Conservation (phyloP, 2,329 filamentous ascomycete species). For the Ambrosiella xylebori region DNA sequence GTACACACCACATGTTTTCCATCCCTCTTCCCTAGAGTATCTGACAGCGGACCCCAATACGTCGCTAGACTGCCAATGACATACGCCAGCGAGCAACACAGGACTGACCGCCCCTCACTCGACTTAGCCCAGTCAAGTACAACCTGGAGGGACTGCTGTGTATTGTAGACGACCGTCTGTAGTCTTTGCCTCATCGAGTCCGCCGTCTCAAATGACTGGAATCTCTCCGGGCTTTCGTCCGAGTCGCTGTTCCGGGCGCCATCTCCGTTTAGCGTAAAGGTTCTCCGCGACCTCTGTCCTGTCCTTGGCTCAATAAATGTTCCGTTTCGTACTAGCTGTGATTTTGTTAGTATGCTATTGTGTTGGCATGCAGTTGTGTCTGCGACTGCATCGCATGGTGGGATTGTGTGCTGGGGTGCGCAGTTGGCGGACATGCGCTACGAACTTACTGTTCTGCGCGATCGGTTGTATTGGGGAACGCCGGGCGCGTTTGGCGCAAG, state of each 20-base stretch:
- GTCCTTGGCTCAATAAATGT: slow-evolving; percentile 77
- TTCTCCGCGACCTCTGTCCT: slow-evolving; percentile 64
- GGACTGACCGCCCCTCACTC: slow-evolving; percentile 57
- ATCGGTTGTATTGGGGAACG: neutral
- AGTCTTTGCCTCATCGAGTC: slow-evolving; percentile 22
- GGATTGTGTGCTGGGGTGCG: neutral
- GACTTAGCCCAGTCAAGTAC: slow-evolving; percentile 48
- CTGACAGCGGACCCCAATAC: slow-evolving; percentile 56
- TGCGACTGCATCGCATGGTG: neutral
- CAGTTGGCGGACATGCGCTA: neutral
- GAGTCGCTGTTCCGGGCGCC: slow-evolving; percentile 17
- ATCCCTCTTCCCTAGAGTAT: slow-evolving; percentile 64
- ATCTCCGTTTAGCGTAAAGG: slow-evolving; percentile 48
- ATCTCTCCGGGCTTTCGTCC: slow-evolving; percentile 18
- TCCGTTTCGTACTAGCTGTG: slow-evolving; percentile 59
- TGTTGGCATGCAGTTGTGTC: too few relatives aligned
- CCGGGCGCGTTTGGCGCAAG: neutral
- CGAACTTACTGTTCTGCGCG: neutral
- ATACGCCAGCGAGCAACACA: slow-evolving; percentile 88
- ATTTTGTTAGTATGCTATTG: too few relatives aligned
- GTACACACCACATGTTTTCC: slow-evolving; percentile 91
- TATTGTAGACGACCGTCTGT: slow-evolving; percentile 21
- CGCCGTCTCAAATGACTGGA: slow-evolving; percentile 22
- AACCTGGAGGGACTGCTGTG: slow-evolving; percentile 22
- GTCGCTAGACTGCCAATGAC: slow-evolving; percentile 73